Base-by-base conservation (phyloP, 78 protist genomes). In the Creolimax fragrantissima region DNA sequence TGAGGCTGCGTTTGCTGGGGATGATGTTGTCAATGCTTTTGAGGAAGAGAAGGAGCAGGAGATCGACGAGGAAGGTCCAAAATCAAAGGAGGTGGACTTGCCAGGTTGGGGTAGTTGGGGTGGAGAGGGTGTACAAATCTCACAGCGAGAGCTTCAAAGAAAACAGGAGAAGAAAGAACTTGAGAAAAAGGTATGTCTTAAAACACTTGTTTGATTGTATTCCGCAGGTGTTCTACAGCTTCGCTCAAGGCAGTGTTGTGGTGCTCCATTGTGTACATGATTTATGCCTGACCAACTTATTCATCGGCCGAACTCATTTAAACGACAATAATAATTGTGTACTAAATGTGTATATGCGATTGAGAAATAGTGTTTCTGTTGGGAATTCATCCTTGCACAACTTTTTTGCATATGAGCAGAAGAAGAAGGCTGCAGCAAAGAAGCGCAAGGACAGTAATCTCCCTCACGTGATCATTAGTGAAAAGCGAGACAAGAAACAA, bases 31-130 rank as follows among this genome's bases (percentile, higher is more conserved):
- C 7, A 32, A 5, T 36, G 90, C 2, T 5, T 42, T 86, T 42
- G 90, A 86, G 42, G 90, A 32, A 36, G 90, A 11, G 17, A 86
- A 86, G 90, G 90, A 5, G 90, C 41, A 6, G 44, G 90, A 86
- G 42, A 41, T 35, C 41, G 45, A 32, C 17, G 90, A 86, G 24
- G 90, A 36, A 6, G 90, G 6, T 5, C 45, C 58, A 7, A 41
- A 86, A 35, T 43, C 42, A 11, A 24, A 32, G 4, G 90, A 35
- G 41, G n/a, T 35, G 6, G 90, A 5, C 17, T 11, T 86, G 90
- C 90, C 90, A 0, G 90, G 90, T 4, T 86, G 90, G 90, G 90
- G 90, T 5, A 11, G n/a, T n/a, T 86, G 90, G 90, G 90, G n/a
- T 5, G 90, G 90, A 5, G 44, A 42, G 5, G 90, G 44, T 5